Conservation (phyloP, 495 filamentous ascomycete genomes). For the Niebla homalea region DNA sequence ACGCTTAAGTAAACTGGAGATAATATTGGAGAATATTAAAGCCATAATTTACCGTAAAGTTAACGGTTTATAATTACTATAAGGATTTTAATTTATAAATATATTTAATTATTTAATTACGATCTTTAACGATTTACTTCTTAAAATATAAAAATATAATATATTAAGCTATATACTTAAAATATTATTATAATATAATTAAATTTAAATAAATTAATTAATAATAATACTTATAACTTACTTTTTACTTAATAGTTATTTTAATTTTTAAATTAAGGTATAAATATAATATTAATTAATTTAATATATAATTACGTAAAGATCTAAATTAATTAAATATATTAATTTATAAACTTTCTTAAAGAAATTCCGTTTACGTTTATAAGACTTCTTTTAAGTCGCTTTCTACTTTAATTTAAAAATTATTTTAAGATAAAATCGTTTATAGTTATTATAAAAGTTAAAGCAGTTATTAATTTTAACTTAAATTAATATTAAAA, state of each 20-base stretch:
- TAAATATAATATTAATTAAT: constrained; percentile 1
- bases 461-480: no score
- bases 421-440: no score
- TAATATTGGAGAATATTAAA: background rate
- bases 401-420: no score
- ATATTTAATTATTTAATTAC: no score
- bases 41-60: background rate
- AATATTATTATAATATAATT: background rate
- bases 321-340: background rate
- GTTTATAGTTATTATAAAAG: no score
- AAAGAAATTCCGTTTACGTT: background rate
- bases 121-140: no score
- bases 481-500: no score
- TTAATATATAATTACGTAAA: constrained; percentile 3
- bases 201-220: background rate
- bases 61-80: background rate
- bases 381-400: no score
- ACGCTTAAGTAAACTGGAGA: background rate
- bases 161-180: no score
- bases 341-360: constrained; percentile 2
- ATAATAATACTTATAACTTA: no score
- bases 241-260: background rate
- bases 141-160: no score
- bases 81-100: background rate
- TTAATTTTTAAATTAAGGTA: constrained; percentile 1